phyloP scores from a whole-genome alignment of 495 filamentous ascomycete species.

The Darksidea phi region DNA sequence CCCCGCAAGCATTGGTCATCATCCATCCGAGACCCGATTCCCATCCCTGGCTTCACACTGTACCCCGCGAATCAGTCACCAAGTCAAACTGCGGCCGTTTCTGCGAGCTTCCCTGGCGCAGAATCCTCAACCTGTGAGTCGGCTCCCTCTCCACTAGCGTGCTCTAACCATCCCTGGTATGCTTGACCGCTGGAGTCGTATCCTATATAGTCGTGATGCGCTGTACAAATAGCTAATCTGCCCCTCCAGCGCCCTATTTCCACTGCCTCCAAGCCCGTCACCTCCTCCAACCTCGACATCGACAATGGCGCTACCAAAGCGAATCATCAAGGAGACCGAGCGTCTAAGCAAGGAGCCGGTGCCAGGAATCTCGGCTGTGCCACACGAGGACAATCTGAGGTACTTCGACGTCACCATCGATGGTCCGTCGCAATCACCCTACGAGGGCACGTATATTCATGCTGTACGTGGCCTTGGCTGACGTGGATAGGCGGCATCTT shows the following conservation, averaged over 20 bases:
- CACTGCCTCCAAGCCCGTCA: not conserved
- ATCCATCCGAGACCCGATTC: too few species aligned
- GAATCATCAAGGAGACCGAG: constrained; percentile 98
- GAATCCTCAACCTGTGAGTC: too few species aligned
- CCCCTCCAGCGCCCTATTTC: not conserved
- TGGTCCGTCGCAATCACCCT: constrained; percentile 89
- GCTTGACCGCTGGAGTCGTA: not conserved
- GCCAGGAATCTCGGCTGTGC: constrained; percentile 91
- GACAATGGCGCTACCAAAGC: constrained; percentile 73
- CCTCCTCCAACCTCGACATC: not conserved
- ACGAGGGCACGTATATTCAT: constrained; percentile 64
- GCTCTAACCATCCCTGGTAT: not conserved
- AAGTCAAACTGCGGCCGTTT: too few species aligned
- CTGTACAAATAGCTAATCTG: not conserved
- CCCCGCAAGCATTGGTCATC: too few species aligned
- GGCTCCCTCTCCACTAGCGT: not conserved
- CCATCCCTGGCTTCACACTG: too few species aligned
- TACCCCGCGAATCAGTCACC: too few species aligned
- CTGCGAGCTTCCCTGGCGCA: too few species aligned
- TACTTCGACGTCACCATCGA: constrained; percentile 98
- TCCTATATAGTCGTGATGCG: too few species aligned
- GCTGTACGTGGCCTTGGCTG: not conserved
- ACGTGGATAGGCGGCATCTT: constrained; percentile 76
- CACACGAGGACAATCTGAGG: constrained; percentile 96
- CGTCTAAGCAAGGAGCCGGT: constrained; percentile 97